These are phyloP conservation scores for Phytophthora sp. DNA, from an alignment of 352 stramenopile genomes.

Conservation along the genomic window DNA sequence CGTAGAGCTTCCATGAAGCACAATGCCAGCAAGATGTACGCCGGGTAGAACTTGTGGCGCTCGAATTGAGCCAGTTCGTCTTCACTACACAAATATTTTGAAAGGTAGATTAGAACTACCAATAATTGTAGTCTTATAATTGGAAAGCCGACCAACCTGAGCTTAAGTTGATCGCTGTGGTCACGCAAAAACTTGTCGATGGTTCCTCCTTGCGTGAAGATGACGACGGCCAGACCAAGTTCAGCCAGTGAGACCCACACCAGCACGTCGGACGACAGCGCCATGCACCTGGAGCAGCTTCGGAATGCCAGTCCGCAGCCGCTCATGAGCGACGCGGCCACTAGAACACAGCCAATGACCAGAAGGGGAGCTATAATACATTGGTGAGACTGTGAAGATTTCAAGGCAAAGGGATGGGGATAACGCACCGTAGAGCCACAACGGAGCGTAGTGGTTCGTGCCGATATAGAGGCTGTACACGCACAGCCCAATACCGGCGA, in stretches of 20 bases:
- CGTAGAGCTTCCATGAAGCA: conserved; percentile 81
- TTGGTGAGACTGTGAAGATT: background rate
- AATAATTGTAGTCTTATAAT: too few species aligned
- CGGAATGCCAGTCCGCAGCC: conserved; percentile 63
- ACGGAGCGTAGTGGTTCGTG: conserved; percentile 66
- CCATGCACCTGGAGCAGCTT: conserved; percentile 54
- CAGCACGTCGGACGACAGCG: conserved; percentile 61
- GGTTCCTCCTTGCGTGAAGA: conserved; percentile 67
- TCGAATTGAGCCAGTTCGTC: conserved; percentile 64
- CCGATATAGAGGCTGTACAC: conserved; percentile 73
- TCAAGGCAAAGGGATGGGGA: background rate
- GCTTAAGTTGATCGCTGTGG: conserved; percentile 68
- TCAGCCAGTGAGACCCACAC: conserved; percentile 71
- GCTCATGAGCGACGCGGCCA: conserved; percentile 65
- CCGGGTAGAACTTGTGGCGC: conserved; percentile 74
- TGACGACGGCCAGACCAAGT: conserved; percentile 74
- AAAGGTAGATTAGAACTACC: too few species aligned
- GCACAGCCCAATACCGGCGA: conserved; percentile 63
- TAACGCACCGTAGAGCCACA: conserved; percentile 70
- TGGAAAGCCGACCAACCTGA: conserved; percentile 45
- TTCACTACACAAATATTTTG: conserved; percentile 19
- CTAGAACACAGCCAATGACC: conserved; percentile 53
- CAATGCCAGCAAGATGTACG: conserved; percentile 68
- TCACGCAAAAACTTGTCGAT: conserved; percentile 78
- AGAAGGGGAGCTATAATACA: conserved; percentile 54